Conservation (phyloP, 2,329 filamentous ascomycete species). For the Pyrenochaeta sp. region DNA sequence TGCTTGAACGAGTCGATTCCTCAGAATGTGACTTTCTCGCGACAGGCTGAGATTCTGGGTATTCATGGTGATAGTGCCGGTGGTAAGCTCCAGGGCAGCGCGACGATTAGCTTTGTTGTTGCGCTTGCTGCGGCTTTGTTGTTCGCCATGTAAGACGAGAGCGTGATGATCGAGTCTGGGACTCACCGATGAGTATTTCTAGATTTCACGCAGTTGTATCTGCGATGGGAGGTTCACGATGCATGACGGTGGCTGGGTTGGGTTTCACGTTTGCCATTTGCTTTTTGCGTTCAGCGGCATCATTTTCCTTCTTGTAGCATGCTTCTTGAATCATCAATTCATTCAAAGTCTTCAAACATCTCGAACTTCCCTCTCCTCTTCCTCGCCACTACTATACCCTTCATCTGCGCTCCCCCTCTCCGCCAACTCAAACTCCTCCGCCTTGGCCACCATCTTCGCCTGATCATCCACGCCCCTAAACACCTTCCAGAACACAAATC, state of each 20-base stretch:
- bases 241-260: conserved; percentile 1
- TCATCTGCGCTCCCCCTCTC: conserved; percentile 4
- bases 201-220: too few species aligned
- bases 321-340: neutral
- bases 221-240: too few species aligned
- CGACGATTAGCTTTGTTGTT: conserved; percentile 42
- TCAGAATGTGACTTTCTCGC: conserved; percentile 74
- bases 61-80: conserved; percentile 41
- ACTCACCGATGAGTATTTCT: too few species aligned
- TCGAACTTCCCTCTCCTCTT: neutral
- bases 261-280: neutral
- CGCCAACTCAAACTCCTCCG: conserved; percentile 24
- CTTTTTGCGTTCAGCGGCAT: conserved; percentile 3
- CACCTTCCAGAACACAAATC: conserved; percentile 61
- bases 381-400: conserved; percentile 3
- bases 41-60: conserved; percentile 45
- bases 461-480: conserved; percentile 43
- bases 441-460: conserved; percentile 4
- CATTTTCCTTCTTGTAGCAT: neutral
- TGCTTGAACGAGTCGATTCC: conserved; percentile 70
- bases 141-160: conserved; percentile 26
- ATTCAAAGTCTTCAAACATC: too few species aligned
- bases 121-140: conserved; percentile 41
- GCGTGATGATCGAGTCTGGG: conserved; percentile 1
- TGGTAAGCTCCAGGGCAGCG: conserved; percentile 31